Base-by-base conservation (phyloP, 192 early-diverging fungal genomes). In the Kappamyces sp. region DNA sequence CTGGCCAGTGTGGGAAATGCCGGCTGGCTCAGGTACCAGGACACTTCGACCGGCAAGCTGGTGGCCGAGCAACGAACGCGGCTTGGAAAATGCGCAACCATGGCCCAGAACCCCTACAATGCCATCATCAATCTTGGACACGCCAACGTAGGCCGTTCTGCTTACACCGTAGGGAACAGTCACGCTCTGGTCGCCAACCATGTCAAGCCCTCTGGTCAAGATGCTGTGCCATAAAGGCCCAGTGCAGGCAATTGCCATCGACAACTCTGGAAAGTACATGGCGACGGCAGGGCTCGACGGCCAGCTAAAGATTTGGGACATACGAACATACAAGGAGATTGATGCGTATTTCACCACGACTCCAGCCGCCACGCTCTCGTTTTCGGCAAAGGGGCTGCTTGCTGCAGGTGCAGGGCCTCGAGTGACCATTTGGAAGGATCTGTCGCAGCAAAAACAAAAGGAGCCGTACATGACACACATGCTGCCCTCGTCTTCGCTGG, bases 111-210 rank as follows among this genome's bases (percentile, higher is more conserved):
- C 61, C 91, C 93, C 5, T 86, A 81, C 65, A 96, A 90, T 49
- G 94, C 91, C 0, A 81, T 94, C 45, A 84, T 93, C 57, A 81
- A 94, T 60, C 69, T 95, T 43, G 94, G 93, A n/a, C 94, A 98
- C 62, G 64, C 76, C 32, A 93, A 94, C 69, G 74, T 71, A 12
- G 35, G 29, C 35, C 1, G 33, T 48, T 48, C 5, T 4, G 29
- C 33, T 7, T 32, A 55, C 22, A 11, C 6, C 33, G 39, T 7
- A 40, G 46, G 60, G 62, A 5, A 88, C 85, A 0, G 95, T 98
- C 1, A 88, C 90, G 0, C 53, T 98, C 63, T 98, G 95, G 95
- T 73, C 88, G 42, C 95, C 95, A 2, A 85, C 78, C 34, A 84
- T 89, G 79, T 62, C 80, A 2, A 70, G 79, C 53, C 91, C 95